Evolutionary conservation across 495 filamentous ascomycete genomes (phyloP), one percentile per base, ranked within the genome.

Genomic region (Penicillium paradoxum): DNA sequence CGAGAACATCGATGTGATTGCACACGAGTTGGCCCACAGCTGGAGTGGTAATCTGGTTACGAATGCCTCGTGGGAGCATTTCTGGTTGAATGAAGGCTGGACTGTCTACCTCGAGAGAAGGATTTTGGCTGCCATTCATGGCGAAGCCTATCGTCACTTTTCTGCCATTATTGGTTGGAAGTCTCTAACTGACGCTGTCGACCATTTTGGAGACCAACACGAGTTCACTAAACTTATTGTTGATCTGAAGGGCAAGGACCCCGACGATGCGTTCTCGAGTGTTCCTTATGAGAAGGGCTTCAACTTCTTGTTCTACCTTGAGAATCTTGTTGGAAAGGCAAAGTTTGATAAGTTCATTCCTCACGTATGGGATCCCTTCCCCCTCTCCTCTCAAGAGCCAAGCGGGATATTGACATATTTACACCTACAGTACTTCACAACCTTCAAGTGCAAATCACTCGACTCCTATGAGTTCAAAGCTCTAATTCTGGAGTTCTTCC

Each of bases 41-140:
- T 97, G 91, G 90, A 91, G 87, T 57, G 93, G 92, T 13, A 98
- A 98, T 60, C 72, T 97, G 3, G 93, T 97, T 8, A 90, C 85
- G 6, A 92, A 87, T 63, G 84, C 85, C 49, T 90, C 84, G 29
- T 98, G 93, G 93, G 90, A 97, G 68, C 91, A 98, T 61, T 97
- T 96, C 65, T 97, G 91, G 91, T 69, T 97, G 49, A 97, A 97
- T 58, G 91, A 96, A 66, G 91, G 91, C 29, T 97, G 92, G 92
- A 96, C 91, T 2, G 87, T 84, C 7, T 96, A 97, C 64, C 81
- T 97, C 7, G 93, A 98, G 69, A 81, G 92, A 43, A 79, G 92
- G 58, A 66, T 66, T 29, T 29, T 68, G 53, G 67, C 62, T 44
- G 67, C 65, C 18, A 48, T 70, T 30, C 90, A 96, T 56, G 89